Evolutionary conservation across 352 stramenopile genomes (phyloP), one percentile per base, ranked within the genome.

Genomic region (Globisporangium radiosum): DNA sequence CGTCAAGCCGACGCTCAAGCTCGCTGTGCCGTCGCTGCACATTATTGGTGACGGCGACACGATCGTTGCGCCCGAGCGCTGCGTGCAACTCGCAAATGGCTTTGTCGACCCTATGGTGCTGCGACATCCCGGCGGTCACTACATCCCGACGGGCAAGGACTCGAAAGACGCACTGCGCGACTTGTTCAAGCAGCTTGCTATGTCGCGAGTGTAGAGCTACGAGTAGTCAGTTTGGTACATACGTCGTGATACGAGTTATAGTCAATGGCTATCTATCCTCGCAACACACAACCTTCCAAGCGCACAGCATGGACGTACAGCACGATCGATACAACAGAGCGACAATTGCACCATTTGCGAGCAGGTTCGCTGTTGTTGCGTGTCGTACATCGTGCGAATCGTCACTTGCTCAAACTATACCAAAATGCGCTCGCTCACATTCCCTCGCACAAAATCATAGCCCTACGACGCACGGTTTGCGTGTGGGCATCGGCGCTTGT

Each of bases 81-180:
- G 77, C 68, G 65, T 81, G n/a, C 70, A 57, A 6, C 60, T 95
- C 15, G 76, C 75, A 2, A 67, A 73, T 47, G 50, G 69, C 2
- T 95, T 90, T 38, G 66, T 72, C 5, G 62, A 85, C 14, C 69
- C 85, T 0, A 72, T 56, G 6, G 50, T 93, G 15, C 66, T 88
- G 52, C 59, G 81, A 36, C 85, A 95, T 55, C 9, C 75, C 3
- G 83, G 85, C 19, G 85, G 85, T 0, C 85, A 95, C 60, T 95
- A 95, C 66, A 92, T 95, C 52, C 83, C 85, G 5, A 87, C 85
- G 8, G 88, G 89, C 65, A 93, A 94, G 63, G 83, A 89, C 17
- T 67, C 77, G 6, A 92, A 92, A 55, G 81, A 92, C 50, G 70
- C 73, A 13, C 73, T 88, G 57, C 77, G 83, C 62, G 68, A 73